phyloP scores from a whole-genome alignment of 2,329 filamentous ascomycete species.

The Colletotrichum trifolii region DNA sequence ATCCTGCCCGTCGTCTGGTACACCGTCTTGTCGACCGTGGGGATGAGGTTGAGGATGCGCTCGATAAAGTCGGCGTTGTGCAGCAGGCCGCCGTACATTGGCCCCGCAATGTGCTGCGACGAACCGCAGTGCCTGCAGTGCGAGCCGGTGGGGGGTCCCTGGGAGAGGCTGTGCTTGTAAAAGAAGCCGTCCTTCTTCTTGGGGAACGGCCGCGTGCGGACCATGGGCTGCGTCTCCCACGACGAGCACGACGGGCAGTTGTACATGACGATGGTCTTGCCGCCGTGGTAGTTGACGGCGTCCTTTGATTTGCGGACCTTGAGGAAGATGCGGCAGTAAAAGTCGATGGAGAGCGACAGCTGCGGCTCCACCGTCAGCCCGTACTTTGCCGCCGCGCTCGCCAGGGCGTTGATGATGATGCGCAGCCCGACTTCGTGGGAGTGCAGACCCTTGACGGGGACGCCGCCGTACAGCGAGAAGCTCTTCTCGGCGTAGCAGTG shows the following conservation, averaged over 20 bases:
- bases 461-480: slow-evolving; percentile 91
- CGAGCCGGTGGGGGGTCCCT: slow-evolving; percentile 74
- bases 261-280: slow-evolving; percentile 93
- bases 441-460: slow-evolving; percentile 84
- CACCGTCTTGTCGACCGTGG: slow-evolving; percentile 71
- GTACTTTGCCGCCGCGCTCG: slow-evolving; percentile 83
- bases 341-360: slow-evolving; percentile 94
- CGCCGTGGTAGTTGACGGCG: slow-evolving; percentile 89
- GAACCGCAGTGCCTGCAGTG: slow-evolving; percentile 85
- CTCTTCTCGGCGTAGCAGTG: slow-evolving; percentile 95
- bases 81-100: slow-evolving; percentile 93
- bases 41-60: slow-evolving; percentile 78
- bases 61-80: slow-evolving; percentile 88
- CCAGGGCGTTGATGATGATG: slow-evolving; percentile 84
- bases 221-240: slow-evolving; percentile 85
- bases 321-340: slow-evolving; percentile 91
- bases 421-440: slow-evolving; percentile 92
- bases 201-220: slow-evolving; percentile 72
- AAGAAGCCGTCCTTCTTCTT: slow-evolving; percentile 77
- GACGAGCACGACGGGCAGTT: slow-evolving; percentile 91
- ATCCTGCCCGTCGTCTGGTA: slow-evolving; percentile 87
- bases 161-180: slow-evolving; percentile 82
- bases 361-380: slow-evolving; percentile 91
- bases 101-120: slow-evolving; percentile 88
- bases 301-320: slow-evolving; percentile 82